Evolutionary conservation across 1,139 yeast species (phyloP).

Genomic region (Pichia sp.): DNA sequence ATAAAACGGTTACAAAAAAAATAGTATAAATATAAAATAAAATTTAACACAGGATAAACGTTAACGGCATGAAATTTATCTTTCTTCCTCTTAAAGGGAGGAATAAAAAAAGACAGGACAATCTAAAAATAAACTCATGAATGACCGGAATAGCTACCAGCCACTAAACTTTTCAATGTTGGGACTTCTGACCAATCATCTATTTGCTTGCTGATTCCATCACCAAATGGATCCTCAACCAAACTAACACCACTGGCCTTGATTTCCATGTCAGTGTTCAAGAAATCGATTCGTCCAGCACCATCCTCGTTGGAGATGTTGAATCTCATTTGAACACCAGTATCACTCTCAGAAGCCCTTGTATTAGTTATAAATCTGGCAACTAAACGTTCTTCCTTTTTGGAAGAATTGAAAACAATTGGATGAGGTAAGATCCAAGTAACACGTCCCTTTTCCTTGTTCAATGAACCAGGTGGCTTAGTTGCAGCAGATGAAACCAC

Average conservation of each 20-base stretch:
- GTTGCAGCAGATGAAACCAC: slow-evolving; percentile 68
- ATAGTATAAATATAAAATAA: background rate
- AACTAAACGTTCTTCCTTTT: slow-evolving; percentile 55
- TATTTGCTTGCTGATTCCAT: slow-evolving; percentile 11
- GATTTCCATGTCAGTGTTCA: slow-evolving; percentile 21
- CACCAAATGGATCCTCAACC: slow-evolving; percentile 31
- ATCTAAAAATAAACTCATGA: slow-evolving; percentile 4
- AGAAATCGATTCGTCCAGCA: slow-evolving; percentile 17
- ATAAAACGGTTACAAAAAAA: background rate
- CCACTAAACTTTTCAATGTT: slow-evolving; percentile 32
- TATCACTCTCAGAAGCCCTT: slow-evolving; percentile 56
- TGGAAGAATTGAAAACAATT: slow-evolving; percentile 37
- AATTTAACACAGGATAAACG: background rate
- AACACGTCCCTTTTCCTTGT: slow-evolving; percentile 75
- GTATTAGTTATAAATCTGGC: slow-evolving; percentile 69
- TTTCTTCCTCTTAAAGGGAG: background rate
- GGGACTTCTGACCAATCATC: slow-evolving; percentile 30
- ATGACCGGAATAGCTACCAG: slow-evolving; percentile 34
- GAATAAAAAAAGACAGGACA: background rate
- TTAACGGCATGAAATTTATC: background rate
- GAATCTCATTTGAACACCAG: slow-evolving; percentile 69
- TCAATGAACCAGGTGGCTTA: slow-evolving; percentile 86
- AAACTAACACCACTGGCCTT: slow-evolving; percentile 18
- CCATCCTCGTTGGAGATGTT: slow-evolving; percentile 35
- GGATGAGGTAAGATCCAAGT: slow-evolving; percentile 69